phyloP scores from a whole-genome alignment of 129 eudicot genomes.

The Lonicera japonica region DNA sequence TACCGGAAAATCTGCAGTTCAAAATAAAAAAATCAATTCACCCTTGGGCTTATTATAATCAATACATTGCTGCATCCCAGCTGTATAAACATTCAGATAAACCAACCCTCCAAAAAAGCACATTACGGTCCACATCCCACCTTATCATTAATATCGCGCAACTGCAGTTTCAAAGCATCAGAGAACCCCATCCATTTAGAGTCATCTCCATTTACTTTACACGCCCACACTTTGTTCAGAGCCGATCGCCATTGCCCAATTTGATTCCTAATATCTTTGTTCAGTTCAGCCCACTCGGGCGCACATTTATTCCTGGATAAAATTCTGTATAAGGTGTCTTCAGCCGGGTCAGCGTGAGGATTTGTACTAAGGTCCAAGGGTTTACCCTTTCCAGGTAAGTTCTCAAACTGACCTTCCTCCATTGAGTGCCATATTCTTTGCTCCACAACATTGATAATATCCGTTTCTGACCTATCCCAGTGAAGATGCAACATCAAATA shows the following conservation, averaged over 20 bases:
- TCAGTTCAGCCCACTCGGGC: conserved; percentile 92
- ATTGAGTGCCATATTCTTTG: conserved; percentile 82
- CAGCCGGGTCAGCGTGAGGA: conserved; percentile 95
- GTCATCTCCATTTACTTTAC: conserved; percentile 36
- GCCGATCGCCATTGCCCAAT: conserved; percentile 55
- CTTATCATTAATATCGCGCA: conserved; percentile 62
- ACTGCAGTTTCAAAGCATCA: conserved; percentile 49
- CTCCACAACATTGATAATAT: conserved; percentile 81
- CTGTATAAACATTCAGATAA: too few relatives aligned
- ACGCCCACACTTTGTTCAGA: conserved; percentile 50
- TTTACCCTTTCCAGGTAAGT: conserved; percentile 82
- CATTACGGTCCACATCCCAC: conserved; percentile 25
- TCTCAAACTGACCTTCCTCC: conserved; percentile 91
- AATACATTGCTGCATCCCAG: too few relatives aligned
- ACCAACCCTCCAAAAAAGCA: neutral
- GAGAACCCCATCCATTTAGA: conserved; percentile 64
- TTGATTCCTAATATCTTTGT: conserved; percentile 66
- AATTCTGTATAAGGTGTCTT: conserved; percentile 75
- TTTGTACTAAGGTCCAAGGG: conserved; percentile 60
- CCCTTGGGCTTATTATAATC: too few relatives aligned
- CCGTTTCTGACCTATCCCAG: conserved; percentile 90
- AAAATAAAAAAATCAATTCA: too few relatives aligned
- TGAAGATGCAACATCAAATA: too few relatives aligned
- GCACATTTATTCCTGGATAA: conserved; percentile 74
- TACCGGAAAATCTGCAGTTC: conserved; percentile 63